These are phyloP conservation scores for Sclerotinia spermophila DNA, from an alignment of 2,329 filamentous ascomycete genomes.

Conservation along the genomic window DNA sequence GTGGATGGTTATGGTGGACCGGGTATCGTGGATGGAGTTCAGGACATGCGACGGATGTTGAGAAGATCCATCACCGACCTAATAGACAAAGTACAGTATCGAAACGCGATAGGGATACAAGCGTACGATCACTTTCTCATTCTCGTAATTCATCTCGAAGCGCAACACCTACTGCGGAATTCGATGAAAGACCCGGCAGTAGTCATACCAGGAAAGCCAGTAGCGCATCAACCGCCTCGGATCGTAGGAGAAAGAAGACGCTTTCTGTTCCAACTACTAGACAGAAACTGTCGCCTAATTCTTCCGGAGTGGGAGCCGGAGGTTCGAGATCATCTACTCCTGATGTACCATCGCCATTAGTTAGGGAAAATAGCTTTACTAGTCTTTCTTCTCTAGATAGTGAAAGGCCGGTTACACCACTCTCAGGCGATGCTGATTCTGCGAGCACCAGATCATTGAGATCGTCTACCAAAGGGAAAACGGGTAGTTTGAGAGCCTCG, in stretches of 20 bases:
- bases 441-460: slow-evolving; percentile 9
- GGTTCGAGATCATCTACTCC: slow-evolving; percentile 30
- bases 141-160: slow-evolving; percentile 39
- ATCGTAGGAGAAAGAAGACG: slow-evolving; percentile 32
- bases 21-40: slow-evolving; percentile 59
- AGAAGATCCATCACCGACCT: slow-evolving; percentile 33
- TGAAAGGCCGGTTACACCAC: slow-evolving; percentile 29
- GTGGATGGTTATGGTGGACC: slow-evolving; percentile 82
- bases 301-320: neutral
- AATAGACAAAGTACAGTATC: slow-evolving; percentile 28
- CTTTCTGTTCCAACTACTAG: slow-evolving; percentile 22
- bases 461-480: slow-evolving; percentile 8
- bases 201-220: slow-evolving; percentile 33
- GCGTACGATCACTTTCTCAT: slow-evolving; percentile 34
- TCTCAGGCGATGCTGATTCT: slow-evolving; percentile 26
- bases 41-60: slow-evolving; percentile 32
- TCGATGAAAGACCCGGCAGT: slow-evolving; percentile 27
- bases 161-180: slow-evolving; percentile 36
- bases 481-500: neutral
- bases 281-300: slow-evolving; percentile 30
- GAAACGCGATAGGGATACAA: slow-evolving; percentile 33
- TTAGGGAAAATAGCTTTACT: slow-evolving; percentile 34
- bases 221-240: slow-evolving; percentile 33
- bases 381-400: slow-evolving; percentile 35
- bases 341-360: slow-evolving; percentile 34